These are phyloP conservation scores for Pythium aquatile DNA, from an alignment of 352 stramenopile genomes.

Conservation along the genomic window DNA sequence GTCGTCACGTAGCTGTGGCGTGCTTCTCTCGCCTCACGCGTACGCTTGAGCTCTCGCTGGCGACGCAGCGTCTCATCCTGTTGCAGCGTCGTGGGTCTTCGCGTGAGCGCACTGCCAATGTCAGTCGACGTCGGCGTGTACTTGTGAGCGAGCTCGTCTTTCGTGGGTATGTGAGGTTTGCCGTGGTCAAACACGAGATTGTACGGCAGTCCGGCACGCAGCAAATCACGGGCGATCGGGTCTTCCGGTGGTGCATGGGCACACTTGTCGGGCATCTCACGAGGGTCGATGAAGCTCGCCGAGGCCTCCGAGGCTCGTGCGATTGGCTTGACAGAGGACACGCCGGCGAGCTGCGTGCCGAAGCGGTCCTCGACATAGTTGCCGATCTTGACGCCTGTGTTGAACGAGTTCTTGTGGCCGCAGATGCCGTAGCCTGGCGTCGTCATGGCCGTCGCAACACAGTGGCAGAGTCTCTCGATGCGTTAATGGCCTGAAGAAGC, in stretches of 20 bases:
- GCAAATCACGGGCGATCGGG: slow-evolving; percentile 43
- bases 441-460: slow-evolving; percentile 25
- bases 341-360: slow-evolving; percentile 42
- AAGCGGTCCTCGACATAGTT: slow-evolving; percentile 86
- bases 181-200: slow-evolving; percentile 77
- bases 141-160: slow-evolving; percentile 42
- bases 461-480: neutral
- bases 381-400: slow-evolving; percentile 66
- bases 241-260: slow-evolving; percentile 48
- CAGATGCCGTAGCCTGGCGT: slow-evolving; percentile 68
- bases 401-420: slow-evolving; percentile 84
- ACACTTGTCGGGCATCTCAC: slow-evolving; percentile 57
- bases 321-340: slow-evolving; percentile 38
- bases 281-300: slow-evolving; percentile 55
- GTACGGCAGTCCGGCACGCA: slow-evolving; percentile 62
- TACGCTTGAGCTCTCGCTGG: slow-evolving; percentile 43
- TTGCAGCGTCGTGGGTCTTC: slow-evolving; percentile 24
- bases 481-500: neutral
- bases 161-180: slow-evolving; percentile 38
- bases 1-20: slow-evolving; percentile 56
- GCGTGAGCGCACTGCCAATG: slow-evolving; percentile 36
- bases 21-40: slow-evolving; percentile 36
- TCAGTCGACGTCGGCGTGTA: slow-evolving; percentile 61
- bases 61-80: slow-evolving; percentile 36
- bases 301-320: slow-evolving; percentile 46